Evolutionary conservation across 495 filamentous ascomycete genomes (phyloP).

Genomic region (Rostrohypoxylon terebratum): DNA sequence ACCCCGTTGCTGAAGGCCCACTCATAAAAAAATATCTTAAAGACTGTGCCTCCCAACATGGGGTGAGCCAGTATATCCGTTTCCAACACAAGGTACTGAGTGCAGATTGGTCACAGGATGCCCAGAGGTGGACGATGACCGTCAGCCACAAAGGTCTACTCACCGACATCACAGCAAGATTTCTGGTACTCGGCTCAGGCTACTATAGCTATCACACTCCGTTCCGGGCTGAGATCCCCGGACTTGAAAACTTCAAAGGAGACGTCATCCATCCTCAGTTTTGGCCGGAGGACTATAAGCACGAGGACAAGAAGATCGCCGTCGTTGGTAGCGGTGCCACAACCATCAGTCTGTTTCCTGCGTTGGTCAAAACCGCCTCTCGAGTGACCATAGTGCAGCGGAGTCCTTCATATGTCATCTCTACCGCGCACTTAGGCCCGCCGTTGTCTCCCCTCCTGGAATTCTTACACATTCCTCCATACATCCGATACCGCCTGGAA

Average conservation of each 20-base stretch:
- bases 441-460: constrained; percentile 20
- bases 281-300: constrained; percentile 67
- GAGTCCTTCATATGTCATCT: constrained; percentile 68
- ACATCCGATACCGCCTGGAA: neutral
- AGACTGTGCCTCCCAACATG: constrained; percentile 66
- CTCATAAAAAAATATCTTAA: constrained; percentile 73
- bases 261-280: constrained; percentile 71
- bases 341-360: constrained; percentile 66
- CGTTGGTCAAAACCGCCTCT: constrained; percentile 59
- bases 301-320: constrained; percentile 62
- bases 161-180: constrained; percentile 63
- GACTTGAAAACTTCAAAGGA: constrained; percentile 68
- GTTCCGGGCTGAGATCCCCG: constrained; percentile 67
- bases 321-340: constrained; percentile 71
- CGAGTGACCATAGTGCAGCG: constrained; percentile 70
- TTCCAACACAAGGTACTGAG: constrained; percentile 67
- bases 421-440: constrained; percentile 47
- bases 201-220: constrained; percentile 76
- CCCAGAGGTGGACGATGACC: constrained; percentile 70
- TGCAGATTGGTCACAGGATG: constrained; percentile 69
- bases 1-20: constrained; percentile 70
- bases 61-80: constrained; percentile 71
- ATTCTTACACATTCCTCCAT: constrained; percentile 6
- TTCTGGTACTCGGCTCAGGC: constrained; percentile 72
- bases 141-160: constrained; percentile 60